phyloP scores from a whole-genome alignment of 169 alveolate species.

The Plasmodium knowlesi region DNA sequence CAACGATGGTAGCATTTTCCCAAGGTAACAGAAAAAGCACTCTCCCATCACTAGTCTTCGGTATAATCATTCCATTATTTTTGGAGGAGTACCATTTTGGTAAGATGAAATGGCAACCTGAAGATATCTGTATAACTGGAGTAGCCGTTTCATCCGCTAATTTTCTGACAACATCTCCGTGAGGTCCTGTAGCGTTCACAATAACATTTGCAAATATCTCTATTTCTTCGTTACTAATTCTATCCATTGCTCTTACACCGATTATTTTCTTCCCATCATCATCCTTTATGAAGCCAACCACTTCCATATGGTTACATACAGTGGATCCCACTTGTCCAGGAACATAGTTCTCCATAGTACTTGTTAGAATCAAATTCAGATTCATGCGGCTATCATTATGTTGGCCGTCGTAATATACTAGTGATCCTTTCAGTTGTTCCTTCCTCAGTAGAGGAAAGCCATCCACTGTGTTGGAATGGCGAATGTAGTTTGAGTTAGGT shows the following conservation, averaged over 20 bases:
- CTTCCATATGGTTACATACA: conserved; percentile 91
- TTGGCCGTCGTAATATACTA: conserved; percentile 93
- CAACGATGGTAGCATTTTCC: conserved; percentile 88
- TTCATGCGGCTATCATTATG: conserved; percentile 93
- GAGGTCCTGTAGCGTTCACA: conserved; percentile 93
- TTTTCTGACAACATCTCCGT: conserved; percentile 84
- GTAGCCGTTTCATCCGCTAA: conserved; percentile 77
- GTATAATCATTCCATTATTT: conserved; percentile 89
- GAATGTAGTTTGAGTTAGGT: conserved; percentile 83
- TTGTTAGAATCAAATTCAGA: conserved; percentile 88
- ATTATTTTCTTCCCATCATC: conserved; percentile 82
- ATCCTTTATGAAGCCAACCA: conserved; percentile 83
- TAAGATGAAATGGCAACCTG: conserved; percentile 89
- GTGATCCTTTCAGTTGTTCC: conserved; percentile 85
- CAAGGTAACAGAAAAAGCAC: conserved; percentile 93
- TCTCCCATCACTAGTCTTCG: conserved; percentile 94
- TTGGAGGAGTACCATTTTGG: conserved; percentile 86
- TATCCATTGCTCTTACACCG: conserved; percentile 90
- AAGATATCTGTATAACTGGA: conserved; percentile 51
- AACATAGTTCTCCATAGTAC: conserved; percentile 88
- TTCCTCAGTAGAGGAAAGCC: conserved; percentile 81
- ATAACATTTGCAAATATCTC: conserved; percentile 89
- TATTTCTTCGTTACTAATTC: conserved; percentile 84
- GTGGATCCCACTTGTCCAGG: conserved; percentile 91
- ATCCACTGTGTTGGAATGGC: conserved; percentile 79